Base-by-base conservation (phyloP, 2,329 filamentous ascomycete genomes). In the Atkinsonella hypoxylon region DNA sequence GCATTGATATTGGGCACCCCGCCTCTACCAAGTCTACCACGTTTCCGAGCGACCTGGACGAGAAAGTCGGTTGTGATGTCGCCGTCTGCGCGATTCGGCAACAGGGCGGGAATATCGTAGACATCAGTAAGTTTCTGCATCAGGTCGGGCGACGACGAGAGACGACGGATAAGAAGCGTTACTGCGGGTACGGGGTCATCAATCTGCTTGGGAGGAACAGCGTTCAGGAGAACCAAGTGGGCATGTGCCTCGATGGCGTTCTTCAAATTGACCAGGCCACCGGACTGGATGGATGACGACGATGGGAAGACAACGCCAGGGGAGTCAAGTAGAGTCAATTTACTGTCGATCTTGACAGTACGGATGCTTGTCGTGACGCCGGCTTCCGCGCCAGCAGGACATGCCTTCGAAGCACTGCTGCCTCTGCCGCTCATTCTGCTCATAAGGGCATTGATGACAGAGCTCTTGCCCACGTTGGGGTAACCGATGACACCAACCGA, bases 381-480 rank as follows among this genome's bases (percentile, higher is more conserved):
- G 20, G 90, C 90, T 70, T 95, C 90, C 31, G 90, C 89, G 53
- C 90, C 90, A 1, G 87, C 86, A 1, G 90, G 90, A 66, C 89
- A 95, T 42, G 88, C 86, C 54, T 63, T 69, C 36, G 77, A 75
- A 58, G 77, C 72, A 58, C 68, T 65, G 43, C 71, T 71, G 38
- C 79, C 79, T 61, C 79, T 82, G 51, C 82, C 78, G 57, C 84
- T 81, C 58, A 95, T 74, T 38, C 88, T 81, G 38, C 86, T 82
- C 18, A 89, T 85, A 51, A 96, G 81, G 15, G 89, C 87, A 67
- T 96, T 96, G 76, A 96, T 95, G 61, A 96, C 89, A 47, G 89
- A 95, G 30, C 89, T 95, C 74, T 96, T 96, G 64, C 90, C 90
- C 53, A 95, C 90, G 65, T 96, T 96, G 60, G 90, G 90, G 67